Conservation (phyloP, 179 eudicot genomes). For the Spinacia oleracea region DNA sequence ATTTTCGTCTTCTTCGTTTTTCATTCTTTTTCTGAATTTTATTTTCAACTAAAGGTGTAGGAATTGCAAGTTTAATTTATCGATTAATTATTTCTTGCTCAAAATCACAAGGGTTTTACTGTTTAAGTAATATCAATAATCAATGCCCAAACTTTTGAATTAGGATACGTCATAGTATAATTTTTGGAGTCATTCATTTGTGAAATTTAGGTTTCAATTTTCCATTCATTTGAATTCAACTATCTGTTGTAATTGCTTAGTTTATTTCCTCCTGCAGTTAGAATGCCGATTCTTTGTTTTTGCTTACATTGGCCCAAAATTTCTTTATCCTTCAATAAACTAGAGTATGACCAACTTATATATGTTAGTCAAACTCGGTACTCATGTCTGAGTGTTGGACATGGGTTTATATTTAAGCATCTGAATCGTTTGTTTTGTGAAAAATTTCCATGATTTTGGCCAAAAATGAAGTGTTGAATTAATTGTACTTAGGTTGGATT, state of each 20-base stretch:
- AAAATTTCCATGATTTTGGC: not conserved
- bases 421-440: not conserved
- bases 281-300: not conserved
- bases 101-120: not conserved
- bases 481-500: no score
- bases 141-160: no score
- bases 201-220: not conserved
- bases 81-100: not conserved
- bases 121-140: no score
- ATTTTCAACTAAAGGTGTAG: not conserved
- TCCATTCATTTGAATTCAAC: no score
- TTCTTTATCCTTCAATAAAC: not conserved
- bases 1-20: not conserved
- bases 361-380: not conserved
- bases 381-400: no score
- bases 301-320: not conserved
- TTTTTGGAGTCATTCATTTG: not conserved
- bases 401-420: no score
- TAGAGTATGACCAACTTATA: not conserved
- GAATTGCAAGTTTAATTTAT: not conserved
- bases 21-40: not conserved
- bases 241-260: not conserved
- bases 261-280: not conserved
- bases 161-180: not conserved
- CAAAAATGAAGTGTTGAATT: no score